Percentiles rank a stretch among this genome's conserved stretches.
phyloP scores from a whole-genome alignment of 352 stramenopile genomes.

The Pythium phragmitis region DNA sequence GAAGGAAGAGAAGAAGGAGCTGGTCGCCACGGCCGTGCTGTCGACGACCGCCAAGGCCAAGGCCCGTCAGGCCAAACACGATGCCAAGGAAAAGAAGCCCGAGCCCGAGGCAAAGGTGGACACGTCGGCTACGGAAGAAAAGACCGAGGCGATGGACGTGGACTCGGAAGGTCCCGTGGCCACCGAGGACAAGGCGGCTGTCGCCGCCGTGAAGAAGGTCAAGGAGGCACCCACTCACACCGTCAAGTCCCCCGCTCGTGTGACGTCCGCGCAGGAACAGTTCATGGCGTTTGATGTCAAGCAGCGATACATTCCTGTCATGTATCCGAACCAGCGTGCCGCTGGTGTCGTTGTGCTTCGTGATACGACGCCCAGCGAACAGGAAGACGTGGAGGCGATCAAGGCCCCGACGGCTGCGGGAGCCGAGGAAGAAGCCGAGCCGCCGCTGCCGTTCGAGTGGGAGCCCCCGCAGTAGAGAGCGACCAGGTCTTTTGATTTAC shows the following conservation, averaged over 20 bases:
- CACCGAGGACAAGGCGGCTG: conserved; percentile 32
- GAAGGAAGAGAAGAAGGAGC: conserved; percentile 99
- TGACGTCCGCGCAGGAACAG: conserved; percentile 92
- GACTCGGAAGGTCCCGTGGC: conserved; percentile 47
- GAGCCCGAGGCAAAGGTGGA: conserved; percentile 31
- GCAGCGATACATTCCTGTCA: conserved; percentile 91
- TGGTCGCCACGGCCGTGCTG: conserved; percentile 96
- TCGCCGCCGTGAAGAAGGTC: conserved; percentile 55
- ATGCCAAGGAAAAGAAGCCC: conserved; percentile 78
- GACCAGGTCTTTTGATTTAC: conserved; percentile 1
- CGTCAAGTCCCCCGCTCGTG: conserved; percentile 91
- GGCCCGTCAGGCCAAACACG: conserved; percentile 91
- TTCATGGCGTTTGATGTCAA: conserved; percentile 90
- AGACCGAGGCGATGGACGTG: conserved; percentile 76
- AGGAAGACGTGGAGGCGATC: conserved; percentile 92
- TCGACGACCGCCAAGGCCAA: conserved; percentile 98
- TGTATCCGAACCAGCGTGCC: conserved; percentile 61
- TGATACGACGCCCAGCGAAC: conserved; percentile 92
- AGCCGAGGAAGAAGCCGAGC: conserved; percentile 93
- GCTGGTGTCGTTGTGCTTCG: conserved; percentile 95
- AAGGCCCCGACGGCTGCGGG: conserved; percentile 89
- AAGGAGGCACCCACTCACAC: conserved; percentile 94
- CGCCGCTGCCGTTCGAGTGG: conserved; percentile 97
- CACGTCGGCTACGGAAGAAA: conserved; percentile 36
- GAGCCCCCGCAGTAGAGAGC: conserved; percentile 63